A percentile compares a stretch with the other conserved stretches of the same genome.
Conservation (phyloP, 768 basidiomycete species). For the Asterophora lycoperdoides region DNA sequence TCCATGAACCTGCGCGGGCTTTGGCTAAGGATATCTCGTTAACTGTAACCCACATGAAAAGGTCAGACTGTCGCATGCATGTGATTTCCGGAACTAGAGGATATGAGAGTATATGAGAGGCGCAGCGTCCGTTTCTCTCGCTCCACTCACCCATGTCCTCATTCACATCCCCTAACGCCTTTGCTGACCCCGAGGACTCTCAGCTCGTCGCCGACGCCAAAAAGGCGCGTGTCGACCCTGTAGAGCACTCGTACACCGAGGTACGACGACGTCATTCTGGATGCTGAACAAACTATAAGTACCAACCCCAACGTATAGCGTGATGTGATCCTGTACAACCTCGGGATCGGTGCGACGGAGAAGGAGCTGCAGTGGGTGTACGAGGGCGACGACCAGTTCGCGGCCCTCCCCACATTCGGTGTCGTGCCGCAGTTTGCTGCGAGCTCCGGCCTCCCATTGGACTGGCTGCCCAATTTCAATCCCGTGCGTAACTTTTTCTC, state of each 20-base stretch:
- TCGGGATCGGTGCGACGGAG: conserved; percentile 91
- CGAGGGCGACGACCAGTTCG: conserved; percentile 84
- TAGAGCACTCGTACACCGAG: conserved; percentile 75
- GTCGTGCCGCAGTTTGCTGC: conserved; percentile 89
- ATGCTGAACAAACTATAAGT: no score
- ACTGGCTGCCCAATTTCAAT: conserved; percentile 94
- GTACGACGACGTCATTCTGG: conserved; percentile 20
- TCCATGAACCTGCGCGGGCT: no score
- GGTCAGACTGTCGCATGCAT: conserved; percentile 10
- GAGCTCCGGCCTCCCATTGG: conserved; percentile 61
- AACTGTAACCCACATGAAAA: neutral
- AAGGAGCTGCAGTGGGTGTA: conserved; percentile 89
- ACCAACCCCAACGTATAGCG: conserved; percentile 31
- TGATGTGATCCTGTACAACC: conserved; percentile 92
- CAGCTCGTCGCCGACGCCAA: conserved; percentile 81
- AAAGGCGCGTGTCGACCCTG: conserved; percentile 46
- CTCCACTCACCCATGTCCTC: conserved; percentile 25
- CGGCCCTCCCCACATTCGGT: conserved; percentile 88
- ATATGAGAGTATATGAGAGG: no score
- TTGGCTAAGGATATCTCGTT: no score
- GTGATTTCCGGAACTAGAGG: conserved; percentile 18
- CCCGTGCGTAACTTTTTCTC: conserved; percentile 43
- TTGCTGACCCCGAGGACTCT: conserved; percentile 78
- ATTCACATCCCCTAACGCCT: conserved; percentile 45
- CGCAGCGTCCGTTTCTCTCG: neutral